Conservation (phyloP, 371 early-diverging fungal genomes). For the Mortierella sp. region DNA sequence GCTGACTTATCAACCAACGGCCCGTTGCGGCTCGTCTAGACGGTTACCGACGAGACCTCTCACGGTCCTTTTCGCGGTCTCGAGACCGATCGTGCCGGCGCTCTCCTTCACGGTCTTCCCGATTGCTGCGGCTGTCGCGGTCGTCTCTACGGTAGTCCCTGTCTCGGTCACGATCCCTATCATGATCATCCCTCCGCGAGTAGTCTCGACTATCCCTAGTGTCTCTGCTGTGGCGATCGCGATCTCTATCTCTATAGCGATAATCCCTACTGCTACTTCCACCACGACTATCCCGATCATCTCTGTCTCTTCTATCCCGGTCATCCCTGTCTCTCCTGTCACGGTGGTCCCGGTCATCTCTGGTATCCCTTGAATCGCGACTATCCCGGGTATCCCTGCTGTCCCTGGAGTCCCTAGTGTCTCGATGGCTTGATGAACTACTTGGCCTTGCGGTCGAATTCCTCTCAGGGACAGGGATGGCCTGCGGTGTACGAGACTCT, state of each 20-base stretch:
- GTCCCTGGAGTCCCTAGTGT: slow-evolving; percentile 9
- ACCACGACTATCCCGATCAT: slow-evolving; percentile 10
- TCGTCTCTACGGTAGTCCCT: slow-evolving; percentile 17
- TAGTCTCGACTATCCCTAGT: neutral
- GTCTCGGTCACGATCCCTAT: no score
- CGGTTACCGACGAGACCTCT: neutral
- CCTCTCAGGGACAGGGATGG: slow-evolving; percentile 25
- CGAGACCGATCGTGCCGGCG: slow-evolving; percentile 3
- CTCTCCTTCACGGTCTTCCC: neutral
- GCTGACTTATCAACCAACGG: no score
- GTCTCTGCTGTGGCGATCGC: neutral
- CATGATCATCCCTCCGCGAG: neutral
- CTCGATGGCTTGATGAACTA: slow-evolving; percentile 3
- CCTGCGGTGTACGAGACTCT: slow-evolving; percentile 35
- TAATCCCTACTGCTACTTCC: neutral
- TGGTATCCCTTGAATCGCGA: neutral
- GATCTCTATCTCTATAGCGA: no score
- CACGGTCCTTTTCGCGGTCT: slow-evolving; percentile 8
- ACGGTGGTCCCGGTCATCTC: slow-evolving; percentile 3
- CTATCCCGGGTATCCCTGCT: neutral
- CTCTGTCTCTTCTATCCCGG: slow-evolving; percentile 7
- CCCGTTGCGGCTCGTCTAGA: neutral
- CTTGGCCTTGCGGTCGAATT: slow-evolving; percentile 15
- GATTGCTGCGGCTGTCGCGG: neutral
- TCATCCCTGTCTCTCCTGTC: slow-evolving; percentile 5